Percentiles rank a stretch among this genome's conserved stretches.
Conservation (phyloP, 805 yeast genomes). For the Torulaspora indica region DNA sequence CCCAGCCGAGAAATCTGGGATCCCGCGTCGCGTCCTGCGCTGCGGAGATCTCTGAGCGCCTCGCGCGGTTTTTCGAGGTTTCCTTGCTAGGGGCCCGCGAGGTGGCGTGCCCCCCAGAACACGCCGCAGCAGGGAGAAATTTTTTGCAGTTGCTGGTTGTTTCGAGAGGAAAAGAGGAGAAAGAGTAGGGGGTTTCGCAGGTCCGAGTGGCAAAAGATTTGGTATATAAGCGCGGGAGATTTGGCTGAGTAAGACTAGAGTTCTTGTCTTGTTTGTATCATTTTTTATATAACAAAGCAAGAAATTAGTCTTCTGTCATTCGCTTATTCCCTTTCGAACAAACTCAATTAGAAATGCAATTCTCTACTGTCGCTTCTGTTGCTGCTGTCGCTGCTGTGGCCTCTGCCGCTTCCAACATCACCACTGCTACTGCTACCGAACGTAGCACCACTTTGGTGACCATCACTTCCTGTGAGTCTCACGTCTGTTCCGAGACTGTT, state of each 20-base stretch:
- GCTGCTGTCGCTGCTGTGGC: constrained; percentile 36
- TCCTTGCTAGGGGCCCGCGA: too few relatives aligned
- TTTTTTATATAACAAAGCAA: constrained; percentile 10
- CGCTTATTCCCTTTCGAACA: constrained; percentile 25
- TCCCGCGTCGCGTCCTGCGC: not conserved
- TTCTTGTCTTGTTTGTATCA: not conserved
- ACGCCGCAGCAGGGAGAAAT: not conserved
- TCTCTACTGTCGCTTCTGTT: constrained; percentile 39
- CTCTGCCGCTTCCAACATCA: constrained; percentile 25
- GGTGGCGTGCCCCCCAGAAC: not conserved
- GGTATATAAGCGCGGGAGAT: constrained; percentile 1
- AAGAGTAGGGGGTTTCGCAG: not conserved
- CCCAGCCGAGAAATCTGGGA: not conserved
- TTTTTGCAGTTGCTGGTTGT: not conserved
- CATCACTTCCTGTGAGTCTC: constrained; percentile 36
- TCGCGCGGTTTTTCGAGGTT: too few relatives aligned
- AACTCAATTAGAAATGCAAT: constrained; percentile 37
- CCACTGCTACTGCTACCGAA: constrained; percentile 27
- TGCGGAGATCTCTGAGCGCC: too few relatives aligned
- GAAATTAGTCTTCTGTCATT: constrained; percentile 31
- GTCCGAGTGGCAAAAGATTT: too few relatives aligned
- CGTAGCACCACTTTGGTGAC: constrained; percentile 36
- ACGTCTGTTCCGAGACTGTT: constrained; percentile 33
- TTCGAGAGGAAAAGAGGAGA: not conserved
- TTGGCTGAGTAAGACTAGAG: not conserved